Percentiles rank a stretch among this genome's conserved stretches.
phyloP scores from a whole-genome alignment of 257 asterid genomes.

The Eustoma russellianum region DNA sequence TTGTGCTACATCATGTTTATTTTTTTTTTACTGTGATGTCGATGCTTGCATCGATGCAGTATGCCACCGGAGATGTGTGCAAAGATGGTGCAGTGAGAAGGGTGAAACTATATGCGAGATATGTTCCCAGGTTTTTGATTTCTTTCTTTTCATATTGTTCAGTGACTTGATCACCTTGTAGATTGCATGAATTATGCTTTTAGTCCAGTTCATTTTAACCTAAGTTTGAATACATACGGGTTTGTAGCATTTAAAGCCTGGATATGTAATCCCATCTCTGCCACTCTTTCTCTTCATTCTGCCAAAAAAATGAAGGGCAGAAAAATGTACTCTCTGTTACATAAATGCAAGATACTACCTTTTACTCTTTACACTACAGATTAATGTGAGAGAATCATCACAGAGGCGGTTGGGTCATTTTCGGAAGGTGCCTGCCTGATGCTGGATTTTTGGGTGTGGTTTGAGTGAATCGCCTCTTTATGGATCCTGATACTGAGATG shows the following conservation, averaged over 20 bases:
- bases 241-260: too few relatives aligned
- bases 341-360: too few relatives aligned
- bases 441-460: slow-evolving; percentile 37
- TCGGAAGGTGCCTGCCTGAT: slow-evolving; percentile 43
- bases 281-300: too few relatives aligned
- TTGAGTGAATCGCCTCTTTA: slow-evolving; percentile 23
- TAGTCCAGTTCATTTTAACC: not conserved
- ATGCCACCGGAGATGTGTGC: slow-evolving; percentile 72
- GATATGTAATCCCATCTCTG: too few relatives aligned
- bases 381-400: slow-evolving; percentile 4
- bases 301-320: too few relatives aligned
- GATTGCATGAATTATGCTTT: not conserved
- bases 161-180: not conserved
- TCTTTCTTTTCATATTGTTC: too few relatives aligned
- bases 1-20: too few relatives aligned
- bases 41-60: slow-evolving; percentile 21
- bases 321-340: too few relatives aligned
- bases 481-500: slow-evolving; percentile 34
- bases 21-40: too few relatives aligned
- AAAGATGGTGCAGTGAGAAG: slow-evolving; percentile 85
- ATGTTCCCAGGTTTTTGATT: slow-evolving; percentile 65
- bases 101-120: slow-evolving; percentile 84
- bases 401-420: slow-evolving; percentile 77
- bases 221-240: too few relatives aligned
- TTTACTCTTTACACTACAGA: slow-evolving; percentile 24